Percentiles rank a stretch among this genome's conserved stretches.
Conservation (phyloP, 345 rosid genomes). For the Populus deltoides region DNA sequence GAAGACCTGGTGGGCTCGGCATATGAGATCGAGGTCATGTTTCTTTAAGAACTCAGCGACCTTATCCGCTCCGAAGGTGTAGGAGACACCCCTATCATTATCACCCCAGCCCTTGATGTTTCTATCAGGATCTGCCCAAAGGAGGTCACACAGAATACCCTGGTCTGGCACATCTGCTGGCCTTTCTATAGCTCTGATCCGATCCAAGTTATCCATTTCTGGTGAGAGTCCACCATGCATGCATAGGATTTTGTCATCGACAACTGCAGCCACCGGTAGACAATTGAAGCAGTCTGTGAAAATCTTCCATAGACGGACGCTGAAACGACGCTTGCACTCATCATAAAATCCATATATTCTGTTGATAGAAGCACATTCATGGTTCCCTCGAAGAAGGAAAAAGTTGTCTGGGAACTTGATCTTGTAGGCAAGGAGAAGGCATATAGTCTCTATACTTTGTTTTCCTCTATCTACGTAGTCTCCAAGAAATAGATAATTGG, state of each 20-base stretch:
- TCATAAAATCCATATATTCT: slow-evolving; percentile 26
- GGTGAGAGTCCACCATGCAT: slow-evolving; percentile 28
- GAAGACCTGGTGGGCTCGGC: slow-evolving; percentile 27
- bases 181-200: slow-evolving; percentile 19
- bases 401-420: slow-evolving; percentile 25
- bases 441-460: slow-evolving; percentile 21
- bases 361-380: slow-evolving; percentile 28
- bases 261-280: slow-evolving; percentile 22
- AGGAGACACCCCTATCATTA: slow-evolving; percentile 26
- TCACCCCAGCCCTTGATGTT: slow-evolving; percentile 22
- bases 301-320: slow-evolving; percentile 20
- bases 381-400: slow-evolving; percentile 25
- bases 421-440: slow-evolving; percentile 28
- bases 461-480: slow-evolving; percentile 27
- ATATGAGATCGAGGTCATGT: slow-evolving; percentile 23
- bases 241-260: slow-evolving; percentile 21
- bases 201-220: slow-evolving; percentile 20
- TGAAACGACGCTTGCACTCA: slow-evolving; percentile 26
- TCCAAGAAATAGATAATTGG: slow-evolving; percentile 23
- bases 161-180: slow-evolving; percentile 23
- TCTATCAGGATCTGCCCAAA: slow-evolving; percentile 25
- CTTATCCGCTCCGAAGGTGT: slow-evolving; percentile 19
- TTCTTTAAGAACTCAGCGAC: slow-evolving; percentile 18
- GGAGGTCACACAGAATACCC: slow-evolving; percentile 21
- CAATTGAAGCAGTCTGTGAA: slow-evolving; percentile 25